A percentile compares a stretch with the other conserved stretches of the same genome.
Conservation (phyloP, 257 asterid genomes). For the Gynochthodes officinalis region DNA sequence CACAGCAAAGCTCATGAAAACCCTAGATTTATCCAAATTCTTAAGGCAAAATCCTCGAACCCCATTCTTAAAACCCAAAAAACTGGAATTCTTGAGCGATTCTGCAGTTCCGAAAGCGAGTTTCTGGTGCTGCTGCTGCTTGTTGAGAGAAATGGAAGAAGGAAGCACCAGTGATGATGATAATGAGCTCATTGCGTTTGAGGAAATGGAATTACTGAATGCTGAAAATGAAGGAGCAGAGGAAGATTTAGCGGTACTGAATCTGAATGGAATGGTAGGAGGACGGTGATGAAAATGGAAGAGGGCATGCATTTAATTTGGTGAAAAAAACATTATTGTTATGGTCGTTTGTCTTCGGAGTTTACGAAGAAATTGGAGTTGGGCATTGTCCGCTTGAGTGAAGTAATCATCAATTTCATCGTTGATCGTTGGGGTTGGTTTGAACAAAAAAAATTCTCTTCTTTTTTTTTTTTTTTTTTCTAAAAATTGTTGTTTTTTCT, state of each 20-base stretch:
- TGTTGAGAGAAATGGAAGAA: slow-evolving; percentile 42
- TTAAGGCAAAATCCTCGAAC: slow-evolving; percentile 30
- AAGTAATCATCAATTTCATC: slow-evolving; percentile 1
- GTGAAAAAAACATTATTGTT: background rate
- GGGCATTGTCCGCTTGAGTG: background rate
- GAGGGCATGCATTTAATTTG: slow-evolving; percentile 23
- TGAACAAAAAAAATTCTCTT: no score
- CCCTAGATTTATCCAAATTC: slow-evolving; percentile 57
- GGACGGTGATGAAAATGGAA: slow-evolving; percentile 13
- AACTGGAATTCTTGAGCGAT: slow-evolving; percentile 31
- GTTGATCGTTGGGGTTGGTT: slow-evolving; percentile 3
- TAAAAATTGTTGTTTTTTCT: no score
- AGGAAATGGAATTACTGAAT: slow-evolving; percentile 1
- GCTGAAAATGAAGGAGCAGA: background rate
- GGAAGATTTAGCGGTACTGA: slow-evolving; percentile 14
- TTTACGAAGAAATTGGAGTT: slow-evolving; percentile 35
- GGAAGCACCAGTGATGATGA: slow-evolving; percentile 53
- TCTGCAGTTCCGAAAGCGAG: slow-evolving; percentile 27
- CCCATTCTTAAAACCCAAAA: slow-evolving; percentile 45
- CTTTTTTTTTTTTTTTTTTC: no score
- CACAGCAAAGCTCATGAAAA: slow-evolving; percentile 60
- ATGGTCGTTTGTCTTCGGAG: slow-evolving; percentile 38
- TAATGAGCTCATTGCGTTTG: slow-evolving; percentile 38
- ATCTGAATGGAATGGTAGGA: slow-evolving; percentile 5
- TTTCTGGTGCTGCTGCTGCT: slow-evolving; percentile 33